Percentiles rank a stretch among this genome's conserved stretches.
These are phyloP conservation scores for Metschnikowia colocasiae DNA, from an alignment of 805 yeast species.

Conservation along the genomic window DNA sequence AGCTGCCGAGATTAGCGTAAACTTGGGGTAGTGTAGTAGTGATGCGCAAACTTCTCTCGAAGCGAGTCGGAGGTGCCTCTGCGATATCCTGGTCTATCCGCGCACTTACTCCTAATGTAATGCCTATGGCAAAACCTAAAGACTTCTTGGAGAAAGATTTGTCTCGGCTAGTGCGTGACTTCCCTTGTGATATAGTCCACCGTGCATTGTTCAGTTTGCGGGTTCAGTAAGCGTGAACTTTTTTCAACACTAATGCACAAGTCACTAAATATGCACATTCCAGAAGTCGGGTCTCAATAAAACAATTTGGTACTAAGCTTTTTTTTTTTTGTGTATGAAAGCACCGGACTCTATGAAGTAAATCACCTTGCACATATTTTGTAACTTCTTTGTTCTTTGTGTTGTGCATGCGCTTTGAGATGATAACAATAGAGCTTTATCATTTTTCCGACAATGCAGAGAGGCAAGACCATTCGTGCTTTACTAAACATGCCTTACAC, in stretches of 20 bases:
- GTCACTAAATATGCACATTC: neutral
- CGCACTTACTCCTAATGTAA: neutral
- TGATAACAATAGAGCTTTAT: neutral
- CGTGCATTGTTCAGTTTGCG: conserved; percentile 1
- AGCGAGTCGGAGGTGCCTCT: conserved; percentile 3
- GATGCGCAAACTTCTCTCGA: conserved; percentile 5
- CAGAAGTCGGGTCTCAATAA: neutral
- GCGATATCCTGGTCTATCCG: neutral
- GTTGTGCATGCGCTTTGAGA: neutral
- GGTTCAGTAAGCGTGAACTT: neutral
- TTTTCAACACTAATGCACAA: conserved; percentile 1
- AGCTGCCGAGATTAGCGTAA: neutral
- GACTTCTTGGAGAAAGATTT: neutral
- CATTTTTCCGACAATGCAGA: neutral
- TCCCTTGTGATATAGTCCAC: neutral
- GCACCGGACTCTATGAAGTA: neutral
- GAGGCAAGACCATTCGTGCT: neutral
- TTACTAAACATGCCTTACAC: neutral
- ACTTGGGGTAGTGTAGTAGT: neutral
- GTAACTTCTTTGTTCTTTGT: neutral
- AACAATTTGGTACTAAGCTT: neutral
- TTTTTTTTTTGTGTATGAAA: neutral
- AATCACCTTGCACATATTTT: neutral
- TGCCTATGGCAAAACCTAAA: neutral
- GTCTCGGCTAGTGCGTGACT: neutral